These are phyloP conservation scores for Phialocephala sp. DNA, from an alignment of 2,329 filamentous ascomycete species.

Conservation along the genomic window DNA sequence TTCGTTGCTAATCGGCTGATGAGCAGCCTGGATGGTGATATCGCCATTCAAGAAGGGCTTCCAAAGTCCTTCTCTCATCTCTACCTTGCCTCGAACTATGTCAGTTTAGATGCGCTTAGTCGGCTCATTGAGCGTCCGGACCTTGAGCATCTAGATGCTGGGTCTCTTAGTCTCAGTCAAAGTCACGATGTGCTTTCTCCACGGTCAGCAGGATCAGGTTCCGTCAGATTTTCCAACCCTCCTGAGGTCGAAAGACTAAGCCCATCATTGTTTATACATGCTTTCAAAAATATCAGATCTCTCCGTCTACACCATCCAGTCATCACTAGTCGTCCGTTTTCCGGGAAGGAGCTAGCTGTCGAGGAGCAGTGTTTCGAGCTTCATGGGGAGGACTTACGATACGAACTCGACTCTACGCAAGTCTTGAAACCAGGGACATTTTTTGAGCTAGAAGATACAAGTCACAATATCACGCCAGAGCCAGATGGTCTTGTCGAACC, in stretches of 20 bases:
- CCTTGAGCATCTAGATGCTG: slow-evolving; percentile 31
- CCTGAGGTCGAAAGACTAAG: slow-evolving; percentile 24
- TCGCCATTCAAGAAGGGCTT: slow-evolving; percentile 27
- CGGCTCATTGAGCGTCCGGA: slow-evolving; percentile 24
- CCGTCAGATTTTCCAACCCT: slow-evolving; percentile 18
- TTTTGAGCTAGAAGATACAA: slow-evolving; percentile 32
- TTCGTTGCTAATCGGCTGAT: slow-evolving; percentile 25
- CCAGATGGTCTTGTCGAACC: neutral
- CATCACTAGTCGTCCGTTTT: slow-evolving; percentile 31
- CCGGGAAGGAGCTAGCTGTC: slow-evolving; percentile 20
- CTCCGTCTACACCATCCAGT: slow-evolving; percentile 32
- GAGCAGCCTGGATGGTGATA: slow-evolving; percentile 25
- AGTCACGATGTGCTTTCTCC: slow-evolving; percentile 23
- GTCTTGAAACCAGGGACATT: slow-evolving; percentile 14
- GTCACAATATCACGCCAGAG: slow-evolving; percentile 7
- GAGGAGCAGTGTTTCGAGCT: slow-evolving; percentile 28
- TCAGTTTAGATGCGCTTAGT: slow-evolving; percentile 23
- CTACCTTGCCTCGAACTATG: slow-evolving; percentile 28
- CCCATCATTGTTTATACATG: slow-evolving; percentile 21
- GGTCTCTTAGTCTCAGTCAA: slow-evolving; percentile 29
- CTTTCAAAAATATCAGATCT: slow-evolving; percentile 30
- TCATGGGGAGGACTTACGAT: slow-evolving; percentile 28
- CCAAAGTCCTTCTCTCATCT: slow-evolving; percentile 31
- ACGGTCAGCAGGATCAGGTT: slow-evolving; percentile 13
- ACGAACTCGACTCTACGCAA: slow-evolving; percentile 29